These are phyloP conservation scores for Trichothecium sympodiale DNA, from an alignment of 2,329 filamentous ascomycete genomes.

Conservation along the genomic window DNA sequence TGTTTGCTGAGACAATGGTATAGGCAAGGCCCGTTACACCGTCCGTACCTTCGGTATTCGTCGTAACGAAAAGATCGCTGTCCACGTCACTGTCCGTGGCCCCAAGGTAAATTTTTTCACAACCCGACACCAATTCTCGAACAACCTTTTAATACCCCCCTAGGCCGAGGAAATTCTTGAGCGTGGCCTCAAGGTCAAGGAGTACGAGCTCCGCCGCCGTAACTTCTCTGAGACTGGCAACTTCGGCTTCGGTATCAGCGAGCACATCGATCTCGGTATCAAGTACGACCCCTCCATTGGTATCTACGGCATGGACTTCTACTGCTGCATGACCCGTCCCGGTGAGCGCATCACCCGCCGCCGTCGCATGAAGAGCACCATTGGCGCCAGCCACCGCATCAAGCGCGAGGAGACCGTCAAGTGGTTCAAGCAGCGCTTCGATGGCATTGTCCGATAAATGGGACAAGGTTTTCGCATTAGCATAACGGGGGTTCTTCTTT, in stretches of 20 bases:
- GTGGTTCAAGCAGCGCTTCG: slow-evolving; percentile 89
- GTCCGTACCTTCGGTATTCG: slow-evolving; percentile 99
- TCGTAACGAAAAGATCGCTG: slow-evolving; percentile 99
- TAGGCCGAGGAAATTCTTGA: slow-evolving; percentile 98
- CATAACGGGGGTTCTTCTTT: slow-evolving; percentile 20
- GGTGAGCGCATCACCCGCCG: slow-evolving; percentile 97
- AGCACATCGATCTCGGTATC: slow-evolving; percentile 99
- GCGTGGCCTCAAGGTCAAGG: slow-evolving; percentile 99
- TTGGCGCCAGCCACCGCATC: slow-evolving; percentile 88
- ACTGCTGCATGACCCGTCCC: slow-evolving; percentile 99
- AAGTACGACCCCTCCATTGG: slow-evolving; percentile 98
- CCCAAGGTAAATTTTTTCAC: slow-evolving; percentile 45
- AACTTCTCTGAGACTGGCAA: slow-evolving; percentile 99
- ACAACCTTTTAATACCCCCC: neutral
- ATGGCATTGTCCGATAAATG: slow-evolving; percentile 92
- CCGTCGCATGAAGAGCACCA: slow-evolving; percentile 74
- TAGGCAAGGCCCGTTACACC: slow-evolving; percentile 99
- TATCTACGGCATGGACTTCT: slow-evolving; percentile 99
- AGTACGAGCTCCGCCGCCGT: slow-evolving; percentile 98
- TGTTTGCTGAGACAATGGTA: neutral
- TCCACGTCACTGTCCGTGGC: slow-evolving; percentile 98
- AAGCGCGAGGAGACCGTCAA: slow-evolving; percentile 90
- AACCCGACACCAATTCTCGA: slow-evolving; percentile 2
- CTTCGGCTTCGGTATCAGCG: slow-evolving; percentile 99
- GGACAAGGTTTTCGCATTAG: neutral